Percentiles rank a stretch among this genome's conserved stretches.
Evolutionary conservation across 2,329 filamentous ascomycete species (phyloP).

Genomic region (Rhynchosporium agropyri): DNA sequence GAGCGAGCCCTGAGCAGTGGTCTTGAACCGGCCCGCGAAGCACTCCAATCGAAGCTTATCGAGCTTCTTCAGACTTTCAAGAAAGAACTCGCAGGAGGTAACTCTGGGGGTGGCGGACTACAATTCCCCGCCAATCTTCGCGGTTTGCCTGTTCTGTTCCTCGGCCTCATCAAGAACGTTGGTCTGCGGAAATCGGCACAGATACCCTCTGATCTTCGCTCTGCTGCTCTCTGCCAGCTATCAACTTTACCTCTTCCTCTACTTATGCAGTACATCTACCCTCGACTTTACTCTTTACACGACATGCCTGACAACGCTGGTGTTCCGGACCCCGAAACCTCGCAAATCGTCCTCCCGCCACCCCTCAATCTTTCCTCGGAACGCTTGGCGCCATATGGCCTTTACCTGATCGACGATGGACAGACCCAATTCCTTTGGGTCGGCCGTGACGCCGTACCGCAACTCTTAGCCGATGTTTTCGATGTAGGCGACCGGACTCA

Average conservation of each 20-base stretch:
- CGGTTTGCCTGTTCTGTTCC: constrained; percentile 84
- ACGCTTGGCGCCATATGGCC: constrained; percentile 81
- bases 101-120: constrained; percentile 87
- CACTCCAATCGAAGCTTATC: constrained; percentile 85
- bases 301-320: constrained; percentile 97
- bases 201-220: constrained; percentile 91
- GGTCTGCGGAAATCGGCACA: constrained; percentile 90
- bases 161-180: constrained; percentile 95
- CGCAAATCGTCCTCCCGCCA: constrained; percentile 85
- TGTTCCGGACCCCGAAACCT: constrained; percentile 79
- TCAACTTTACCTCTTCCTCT: constrained; percentile 90
- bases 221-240: constrained; percentile 88
- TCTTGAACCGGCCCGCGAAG: constrained; percentile 87
- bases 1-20: constrained; percentile 85
- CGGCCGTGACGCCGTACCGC: constrained; percentile 87
- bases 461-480: constrained; percentile 88
- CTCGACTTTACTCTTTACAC: constrained; percentile 81
- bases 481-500: constrained; percentile 80
- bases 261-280: constrained; percentile 90
- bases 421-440: constrained; percentile 98
- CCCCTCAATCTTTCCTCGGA: constrained; percentile 86
- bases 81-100: constrained; percentile 94
- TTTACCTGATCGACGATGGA: constrained; percentile 96
- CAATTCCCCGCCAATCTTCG: constrained; percentile 94
- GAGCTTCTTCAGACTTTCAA: constrained; percentile 94